Evolutionary conservation across 768 basidiomycete species (phyloP).

Genomic region (Macrocybe gigantea): DNA sequence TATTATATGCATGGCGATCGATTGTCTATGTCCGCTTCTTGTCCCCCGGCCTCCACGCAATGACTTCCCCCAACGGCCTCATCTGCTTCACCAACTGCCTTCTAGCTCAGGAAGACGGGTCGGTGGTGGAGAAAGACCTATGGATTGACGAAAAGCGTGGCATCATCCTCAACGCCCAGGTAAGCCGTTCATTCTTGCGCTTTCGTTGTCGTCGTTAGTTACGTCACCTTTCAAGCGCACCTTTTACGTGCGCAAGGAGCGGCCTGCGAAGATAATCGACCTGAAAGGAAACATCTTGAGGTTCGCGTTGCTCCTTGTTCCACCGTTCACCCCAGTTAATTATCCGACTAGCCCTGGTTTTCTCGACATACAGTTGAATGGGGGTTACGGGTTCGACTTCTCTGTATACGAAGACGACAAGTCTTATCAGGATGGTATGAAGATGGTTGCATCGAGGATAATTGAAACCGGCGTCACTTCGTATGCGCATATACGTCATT

Average conservation of each 20-base stretch:
- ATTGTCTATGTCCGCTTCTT: too few species aligned
- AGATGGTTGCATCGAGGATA: constrained; percentile 67
- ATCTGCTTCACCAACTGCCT: constrained; percentile 87
- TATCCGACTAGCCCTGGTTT: constrained; percentile 61
- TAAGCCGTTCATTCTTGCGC: constrained; percentile 16
- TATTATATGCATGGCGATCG: too few species aligned
- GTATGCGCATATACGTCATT: constrained; percentile 32
- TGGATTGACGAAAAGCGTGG: constrained; percentile 79
- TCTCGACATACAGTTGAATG: constrained; percentile 87
- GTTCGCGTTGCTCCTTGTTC: constrained; percentile 17
- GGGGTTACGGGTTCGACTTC: constrained; percentile 85
- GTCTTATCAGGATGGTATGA: constrained; percentile 61
- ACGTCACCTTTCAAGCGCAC: constrained; percentile 42
- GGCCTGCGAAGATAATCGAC: constrained; percentile 63
- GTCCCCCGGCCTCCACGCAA: constrained; percentile 6
- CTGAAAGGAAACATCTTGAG: constrained; percentile 75
- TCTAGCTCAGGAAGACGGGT: constrained; percentile 75
- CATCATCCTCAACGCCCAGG: constrained; percentile 72
- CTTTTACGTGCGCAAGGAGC: constrained; percentile 55
- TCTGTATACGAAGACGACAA: constrained; percentile 75
- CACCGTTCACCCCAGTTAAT: background rate
- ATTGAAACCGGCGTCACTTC: constrained; percentile 87
- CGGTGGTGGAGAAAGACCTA: constrained; percentile 64
- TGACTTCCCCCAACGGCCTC: constrained; percentile 54
- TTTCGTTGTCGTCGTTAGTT: constrained; percentile 5